Evolutionary conservation across 139 green algal species (phyloP).

Genomic region (Volvox africanus): DNA sequence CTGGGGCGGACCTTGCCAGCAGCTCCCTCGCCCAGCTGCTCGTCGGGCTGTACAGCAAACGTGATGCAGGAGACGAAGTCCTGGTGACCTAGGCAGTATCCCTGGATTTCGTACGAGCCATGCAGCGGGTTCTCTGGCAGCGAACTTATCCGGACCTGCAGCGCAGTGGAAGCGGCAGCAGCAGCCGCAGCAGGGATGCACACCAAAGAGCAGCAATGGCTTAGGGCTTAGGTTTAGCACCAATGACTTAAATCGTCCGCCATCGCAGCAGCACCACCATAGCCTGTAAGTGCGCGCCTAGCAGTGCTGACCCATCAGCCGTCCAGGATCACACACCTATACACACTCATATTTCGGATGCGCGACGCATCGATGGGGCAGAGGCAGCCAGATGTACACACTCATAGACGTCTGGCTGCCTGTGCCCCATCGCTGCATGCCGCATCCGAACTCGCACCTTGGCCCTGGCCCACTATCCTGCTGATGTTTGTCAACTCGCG

Average conservation of each 20-base stretch:
- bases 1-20: background rate
- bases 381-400: too few relatives aligned
- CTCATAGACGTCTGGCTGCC: too few relatives aligned
- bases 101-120: constrained; percentile 86
- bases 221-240: background rate
- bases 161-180: background rate
- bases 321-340: too few relatives aligned
- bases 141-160: constrained; percentile 27
- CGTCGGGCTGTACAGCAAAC: constrained; percentile 59
- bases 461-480: too few relatives aligned
- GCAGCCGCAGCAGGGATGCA: too few relatives aligned
- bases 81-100: constrained; percentile 88
- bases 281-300: too few relatives aligned
- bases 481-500: too few relatives aligned
- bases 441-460: too few relatives aligned
- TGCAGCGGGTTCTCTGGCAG: constrained; percentile 59
- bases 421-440: too few relatives aligned
- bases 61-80: constrained; percentile 74
- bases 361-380: too few relatives aligned
- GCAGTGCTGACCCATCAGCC: too few relatives aligned
- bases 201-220: background rate
- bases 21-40: background rate
- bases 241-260: background rate
- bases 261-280: background rate
- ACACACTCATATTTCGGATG: too few relatives aligned